Conservation (phyloP, 129 eudicot species). For the Tanacetum coccineum region DNA sequence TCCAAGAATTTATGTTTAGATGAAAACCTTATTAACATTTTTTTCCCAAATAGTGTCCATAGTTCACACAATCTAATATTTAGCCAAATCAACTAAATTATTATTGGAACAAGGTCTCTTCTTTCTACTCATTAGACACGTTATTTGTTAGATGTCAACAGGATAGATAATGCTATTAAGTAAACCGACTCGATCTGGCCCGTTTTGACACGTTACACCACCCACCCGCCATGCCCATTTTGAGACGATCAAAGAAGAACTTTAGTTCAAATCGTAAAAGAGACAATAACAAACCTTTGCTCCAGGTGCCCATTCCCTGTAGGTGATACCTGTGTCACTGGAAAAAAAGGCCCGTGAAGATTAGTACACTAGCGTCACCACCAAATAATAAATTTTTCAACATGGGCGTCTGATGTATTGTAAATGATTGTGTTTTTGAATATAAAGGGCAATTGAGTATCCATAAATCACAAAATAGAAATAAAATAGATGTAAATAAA, state of each 20-base stretch:
- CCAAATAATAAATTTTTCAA: background rate
- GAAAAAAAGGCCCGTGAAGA: constrained; percentile 2
- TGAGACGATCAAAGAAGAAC: background rate
- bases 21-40: no score
- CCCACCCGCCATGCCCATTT: background rate
- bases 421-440: background rate
- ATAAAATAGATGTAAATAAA: no score
- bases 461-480: background rate
- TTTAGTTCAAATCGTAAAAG: background rate
- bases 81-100: background rate
- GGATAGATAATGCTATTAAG: no score
- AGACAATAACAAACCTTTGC: constrained; percentile 77
- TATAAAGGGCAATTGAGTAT: background rate
- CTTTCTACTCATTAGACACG: background rate
- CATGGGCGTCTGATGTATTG: background rate
- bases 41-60: no score
- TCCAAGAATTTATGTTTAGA: constrained; percentile 4
- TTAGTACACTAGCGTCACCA: background rate
- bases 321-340: constrained; percentile 90
- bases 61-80: background rate
- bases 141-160: no score
- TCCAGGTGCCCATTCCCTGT: constrained; percentile 99
- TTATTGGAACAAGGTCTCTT: background rate
- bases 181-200: background rate
- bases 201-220: constrained; percentile 7